phyloP scores from a whole-genome alignment of 176 grass and related monocot genomes.

The Poa pratensis region DNA sequence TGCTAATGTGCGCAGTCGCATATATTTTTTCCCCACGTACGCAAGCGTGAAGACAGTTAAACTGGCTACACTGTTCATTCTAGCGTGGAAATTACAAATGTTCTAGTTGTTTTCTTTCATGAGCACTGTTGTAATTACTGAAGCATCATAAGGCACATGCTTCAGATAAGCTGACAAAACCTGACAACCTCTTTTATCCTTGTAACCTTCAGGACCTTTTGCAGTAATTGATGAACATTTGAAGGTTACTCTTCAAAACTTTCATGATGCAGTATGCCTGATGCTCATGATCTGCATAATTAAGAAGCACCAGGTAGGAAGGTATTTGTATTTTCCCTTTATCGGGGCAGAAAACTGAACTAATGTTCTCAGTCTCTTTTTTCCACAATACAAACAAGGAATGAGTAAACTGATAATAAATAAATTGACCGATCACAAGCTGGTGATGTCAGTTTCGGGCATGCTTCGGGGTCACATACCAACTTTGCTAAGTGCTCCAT shows the following conservation, averaged over 20 bases:
- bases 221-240: constrained; percentile 74
- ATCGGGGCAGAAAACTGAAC: not conserved
- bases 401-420: not conserved
- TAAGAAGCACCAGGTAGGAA: constrained; percentile 81
- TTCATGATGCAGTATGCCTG: constrained; percentile 75
- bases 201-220: constrained; percentile 79
- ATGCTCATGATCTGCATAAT: constrained; percentile 96
- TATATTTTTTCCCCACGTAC: not conserved
- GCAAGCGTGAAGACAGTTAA: not conserved
- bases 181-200: not conserved
- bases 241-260: constrained; percentile 68
- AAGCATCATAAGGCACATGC: not conserved
- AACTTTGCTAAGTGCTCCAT: not conserved
- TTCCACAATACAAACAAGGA: not conserved
- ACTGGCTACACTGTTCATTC: not conserved
- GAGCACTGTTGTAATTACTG: not conserved
- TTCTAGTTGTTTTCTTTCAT: constrained; percentile 14
- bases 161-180: constrained; percentile 7
- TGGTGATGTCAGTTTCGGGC: not conserved
- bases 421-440: constrained; percentile 8
- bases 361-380: not conserved
- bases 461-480: not conserved
- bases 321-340: constrained; percentile 31
- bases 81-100: not conserved
- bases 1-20: not conserved